Evolutionary conservation across 345 rosid genomes (phyloP), one percentile per base, ranked within the genome.

Genomic region (Dipteronia sinensis): DNA sequence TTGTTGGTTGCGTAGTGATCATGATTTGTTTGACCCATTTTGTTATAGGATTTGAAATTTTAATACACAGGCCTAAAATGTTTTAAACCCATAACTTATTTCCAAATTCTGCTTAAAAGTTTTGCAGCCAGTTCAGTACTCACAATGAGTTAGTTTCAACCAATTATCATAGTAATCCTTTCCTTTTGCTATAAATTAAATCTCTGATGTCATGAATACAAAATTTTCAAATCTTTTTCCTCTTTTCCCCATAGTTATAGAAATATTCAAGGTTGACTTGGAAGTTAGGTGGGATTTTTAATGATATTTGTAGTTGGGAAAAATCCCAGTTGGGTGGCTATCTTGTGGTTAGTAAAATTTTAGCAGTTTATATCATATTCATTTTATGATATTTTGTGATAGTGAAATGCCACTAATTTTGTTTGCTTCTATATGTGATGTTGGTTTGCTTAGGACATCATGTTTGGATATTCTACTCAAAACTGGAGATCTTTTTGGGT

Each of bases 391-490:
- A 49, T 51, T 17, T 53, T 9, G 12, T 70, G 72, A 68, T 19
- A 16, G 63, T 27, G 73, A 70, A 7, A 27, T 70, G 40, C 20
- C 73, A 49, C 46, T 46, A 22, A 22, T 46, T 70, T 10, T 4
- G 34, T 31, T 58, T 66, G 49, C 77, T 58, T 29, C 16, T 29
- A 19, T 27, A 15, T 65, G 40, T 58, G 78, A 69, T 47, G 63
- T 31, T 58, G 46, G 22, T 73, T 46, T 44, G 9, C 67, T 23
- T 2, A 29, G 7, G 59, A 19, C 34, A 19, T 27, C 17, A 15
- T 69, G 42, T 25, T 65, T 0, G 23, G 67, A 65, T 55, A 62
- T 51, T 62, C 44, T 27, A n/a, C 74, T 25, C 10, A 29, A 47
- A 56, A 16, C 61, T 12, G 3, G 8, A 27, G 27, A 29, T 19